Evolutionary conservation across 2,329 filamentous ascomycete species (phyloP), one percentile per base, ranked within the genome.

Genomic region (Penicillium hordei): DNA sequence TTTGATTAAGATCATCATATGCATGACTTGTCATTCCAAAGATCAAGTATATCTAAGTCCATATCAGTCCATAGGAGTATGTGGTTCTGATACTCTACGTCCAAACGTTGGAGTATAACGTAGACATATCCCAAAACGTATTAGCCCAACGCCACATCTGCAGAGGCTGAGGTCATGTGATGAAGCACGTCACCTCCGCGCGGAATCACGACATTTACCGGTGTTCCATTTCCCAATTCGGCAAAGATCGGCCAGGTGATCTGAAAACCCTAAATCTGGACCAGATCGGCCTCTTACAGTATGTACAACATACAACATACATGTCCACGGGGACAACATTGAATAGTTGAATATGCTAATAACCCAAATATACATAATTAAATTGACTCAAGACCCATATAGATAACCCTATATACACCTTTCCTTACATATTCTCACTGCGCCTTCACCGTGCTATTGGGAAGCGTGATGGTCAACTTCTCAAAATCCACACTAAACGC

Each of bases 401-500:
- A 13, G 19, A 40, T 13, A 48, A 48, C 13, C 23, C 15, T 52
- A 38, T 29, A 38, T 53, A 46, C 29, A 42, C 17, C 17, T 9
- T 13, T 27, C 17, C 29, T 7, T 17, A 48, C 27, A 27, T 31
- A 25, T 34, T 15, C n/a, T 62, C 51, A 62, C 29, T 49, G n/a
- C 12, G 43, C 55, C 19, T 52, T 52, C 12, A 68, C 65, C 33
- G 67, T 69, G 13, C 70, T 69, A 55, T 73, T 67, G 8, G 61
- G 59, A 51, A 65, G 59, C 4, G 64, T 71, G 48, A 78, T 77
- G 9, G 65, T 69, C 57, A 72, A 73, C 6, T 68, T 68, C 39
- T 67, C 64, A 62, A 77, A 78, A 52, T 76, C 62, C 49, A 76
- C 54, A 9, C 61, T 64, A 42, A 75, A 73, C 15, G 62, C 66